Conservation (phyloP, 805 yeast genomes). For the Peterozyma toletana region DNA sequence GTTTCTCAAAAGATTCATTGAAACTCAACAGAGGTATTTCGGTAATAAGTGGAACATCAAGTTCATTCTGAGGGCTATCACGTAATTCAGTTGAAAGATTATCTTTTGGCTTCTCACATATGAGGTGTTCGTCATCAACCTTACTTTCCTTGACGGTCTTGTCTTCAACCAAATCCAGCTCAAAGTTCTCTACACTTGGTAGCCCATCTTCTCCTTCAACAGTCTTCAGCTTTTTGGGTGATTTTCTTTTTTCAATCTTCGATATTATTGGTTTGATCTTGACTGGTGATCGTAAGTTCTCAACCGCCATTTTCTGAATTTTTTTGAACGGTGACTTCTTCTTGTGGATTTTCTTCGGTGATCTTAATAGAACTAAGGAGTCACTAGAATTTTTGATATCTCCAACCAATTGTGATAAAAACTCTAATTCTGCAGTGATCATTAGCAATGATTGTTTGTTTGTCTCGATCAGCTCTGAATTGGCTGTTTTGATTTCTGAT, state of each 20-base stretch:
- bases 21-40: no score
- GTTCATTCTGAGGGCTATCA: no score
- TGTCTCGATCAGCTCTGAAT: slow-evolving; percentile 27
- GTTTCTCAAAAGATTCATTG: no score
- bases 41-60: no score
- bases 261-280: not conserved
- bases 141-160: not conserved
- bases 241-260: slow-evolving; percentile 2
- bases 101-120: not conserved
- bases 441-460: slow-evolving; percentile 31
- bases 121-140: not conserved
- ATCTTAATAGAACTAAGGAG: slow-evolving; percentile 2
- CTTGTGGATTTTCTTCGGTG: slow-evolving; percentile 15
- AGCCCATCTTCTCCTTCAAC: slow-evolving; percentile 12
- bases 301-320: slow-evolving; percentile 14
- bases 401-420: slow-evolving; percentile 33
- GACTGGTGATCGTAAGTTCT: not conserved
- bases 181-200: slow-evolving; percentile 9
- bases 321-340: slow-evolving; percentile 18
- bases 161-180: not conserved
- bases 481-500: slow-evolving; percentile 31
- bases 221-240: slow-evolving; percentile 14
- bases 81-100: no score
- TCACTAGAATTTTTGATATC: slow-evolving; percentile 20
- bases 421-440: slow-evolving; percentile 29